Conservation (phyloP, 1,284 basidiomycete species). For the Pulveroboletus sp. region DNA sequence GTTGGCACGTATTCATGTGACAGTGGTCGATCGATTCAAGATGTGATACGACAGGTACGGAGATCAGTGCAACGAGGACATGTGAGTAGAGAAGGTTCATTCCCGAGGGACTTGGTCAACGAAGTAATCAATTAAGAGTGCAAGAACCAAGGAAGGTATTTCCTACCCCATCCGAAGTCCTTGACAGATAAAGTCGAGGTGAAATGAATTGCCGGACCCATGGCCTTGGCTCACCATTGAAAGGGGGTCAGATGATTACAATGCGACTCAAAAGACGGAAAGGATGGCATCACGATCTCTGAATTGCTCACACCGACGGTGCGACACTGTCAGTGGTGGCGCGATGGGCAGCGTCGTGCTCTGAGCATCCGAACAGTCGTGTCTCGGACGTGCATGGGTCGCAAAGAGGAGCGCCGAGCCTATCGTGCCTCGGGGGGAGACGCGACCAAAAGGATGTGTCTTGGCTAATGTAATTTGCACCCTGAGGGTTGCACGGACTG, state of each 20-base stretch:
- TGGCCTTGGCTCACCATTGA: neutral
- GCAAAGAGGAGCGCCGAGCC: too few relatives aligned
- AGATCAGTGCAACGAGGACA: constrained; percentile 18
- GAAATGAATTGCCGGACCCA: constrained; percentile 5
- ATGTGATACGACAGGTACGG: constrained; percentile 24
- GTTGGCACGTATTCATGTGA: constrained; percentile 12
- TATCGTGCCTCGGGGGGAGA: too few relatives aligned
- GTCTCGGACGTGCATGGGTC: too few relatives aligned
- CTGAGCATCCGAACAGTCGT: neutral
- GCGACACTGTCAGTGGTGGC: constrained; percentile 11
- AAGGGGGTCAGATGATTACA: neutral
- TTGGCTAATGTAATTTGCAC: too few relatives aligned
- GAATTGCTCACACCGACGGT: neutral
- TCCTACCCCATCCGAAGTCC: neutral
- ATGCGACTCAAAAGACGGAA: too few relatives aligned
- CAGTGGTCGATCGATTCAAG: constrained; percentile 13
- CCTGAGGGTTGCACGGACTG: too few relatives aligned
- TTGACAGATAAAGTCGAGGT: neutral
- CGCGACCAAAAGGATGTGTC: too few relatives aligned
- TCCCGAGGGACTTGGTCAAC: constrained; percentile 15
- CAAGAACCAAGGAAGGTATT: neutral
- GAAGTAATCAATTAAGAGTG: neutral
- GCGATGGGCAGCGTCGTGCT: neutral
- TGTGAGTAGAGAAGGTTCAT: constrained; percentile 14
- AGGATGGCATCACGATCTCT: neutral